Conservation (phyloP, 2,329 filamentous ascomycete species). For the Arthrinium phaeospermum region DNA sequence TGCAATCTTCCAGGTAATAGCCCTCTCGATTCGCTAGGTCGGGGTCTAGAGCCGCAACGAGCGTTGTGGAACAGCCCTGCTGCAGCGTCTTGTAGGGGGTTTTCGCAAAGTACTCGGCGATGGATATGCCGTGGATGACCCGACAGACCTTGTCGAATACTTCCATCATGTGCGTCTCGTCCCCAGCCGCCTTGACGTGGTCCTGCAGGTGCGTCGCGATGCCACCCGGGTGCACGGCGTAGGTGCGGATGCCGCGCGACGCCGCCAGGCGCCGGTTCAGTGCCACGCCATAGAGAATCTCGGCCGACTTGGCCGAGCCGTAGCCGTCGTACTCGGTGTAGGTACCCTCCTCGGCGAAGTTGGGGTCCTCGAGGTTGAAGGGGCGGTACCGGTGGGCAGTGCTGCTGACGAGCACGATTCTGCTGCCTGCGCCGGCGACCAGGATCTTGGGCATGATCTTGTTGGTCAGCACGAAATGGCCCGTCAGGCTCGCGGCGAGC, state of each 20-base stretch:
- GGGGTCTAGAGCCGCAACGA: constrained; percentile 51
- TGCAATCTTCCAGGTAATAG: constrained; percentile 43
- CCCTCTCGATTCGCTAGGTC: constrained; percentile 38
- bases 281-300: constrained; percentile 48
- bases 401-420: constrained; percentile 32
- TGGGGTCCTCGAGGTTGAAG: constrained; percentile 37
- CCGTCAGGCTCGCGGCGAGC: constrained; percentile 41
- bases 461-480: constrained; percentile 40
- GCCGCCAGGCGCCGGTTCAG: constrained; percentile 39
- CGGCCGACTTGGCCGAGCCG: constrained; percentile 52
- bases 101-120: constrained; percentile 27
- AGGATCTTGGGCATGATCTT: constrained; percentile 35
- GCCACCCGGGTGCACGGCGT: constrained; percentile 46
- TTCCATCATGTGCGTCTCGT: constrained; percentile 26
- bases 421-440: constrained; percentile 28
- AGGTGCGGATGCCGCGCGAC: constrained; percentile 40
- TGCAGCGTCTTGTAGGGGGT: constrained; percentile 41
- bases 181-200: constrained; percentile 27
- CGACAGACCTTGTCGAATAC: constrained; percentile 28
- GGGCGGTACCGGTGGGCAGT: constrained; percentile 31
- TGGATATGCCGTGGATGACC: constrained; percentile 34
- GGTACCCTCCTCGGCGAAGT: constrained; percentile 33
- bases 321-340: constrained; percentile 47
- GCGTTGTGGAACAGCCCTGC: constrained; percentile 48
- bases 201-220: constrained; percentile 35